Percentiles rank a stretch among this genome's conserved stretches.
Evolutionary conservation across 345 rosid species (phyloP).

Genomic region (Pseudoturritis turrita): DNA sequence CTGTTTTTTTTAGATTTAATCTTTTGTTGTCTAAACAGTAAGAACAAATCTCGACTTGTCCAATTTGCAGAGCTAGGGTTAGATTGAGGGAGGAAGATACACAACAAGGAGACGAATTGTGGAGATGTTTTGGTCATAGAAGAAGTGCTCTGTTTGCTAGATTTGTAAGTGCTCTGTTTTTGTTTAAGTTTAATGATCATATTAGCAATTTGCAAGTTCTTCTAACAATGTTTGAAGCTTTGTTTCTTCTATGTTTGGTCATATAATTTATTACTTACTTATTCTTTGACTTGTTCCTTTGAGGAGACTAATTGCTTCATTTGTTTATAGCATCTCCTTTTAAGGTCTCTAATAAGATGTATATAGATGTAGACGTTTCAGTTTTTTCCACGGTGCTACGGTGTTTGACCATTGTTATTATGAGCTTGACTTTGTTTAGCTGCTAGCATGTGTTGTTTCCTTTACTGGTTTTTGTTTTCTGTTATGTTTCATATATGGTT

Average conservation of each 20-base stretch:
- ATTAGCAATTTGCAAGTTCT: no score
- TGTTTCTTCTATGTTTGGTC: neutral
- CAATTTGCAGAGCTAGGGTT: slow-evolving; percentile 59
- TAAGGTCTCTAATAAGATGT: neutral
- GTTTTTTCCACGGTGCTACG: neutral
- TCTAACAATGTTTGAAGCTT: neutral
- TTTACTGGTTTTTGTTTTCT: neutral
- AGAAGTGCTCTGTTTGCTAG: slow-evolving; percentile 39
- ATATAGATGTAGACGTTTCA: neutral
- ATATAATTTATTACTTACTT: slow-evolving; percentile 11
- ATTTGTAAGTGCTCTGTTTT: slow-evolving; percentile 34
- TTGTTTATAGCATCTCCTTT: neutral
- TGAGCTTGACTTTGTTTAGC: neutral
- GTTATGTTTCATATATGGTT: neutral
- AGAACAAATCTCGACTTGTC: slow-evolving; percentile 66
- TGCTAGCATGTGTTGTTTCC: neutral
- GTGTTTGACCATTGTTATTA: slow-evolving; percentile 35
- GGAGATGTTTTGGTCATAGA: slow-evolving; percentile 30
- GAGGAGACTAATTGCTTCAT: neutral
- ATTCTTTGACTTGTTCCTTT: neutral
- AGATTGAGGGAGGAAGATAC: slow-evolving; percentile 29
- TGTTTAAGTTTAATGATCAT: neutral
- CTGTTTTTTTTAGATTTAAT: neutral
- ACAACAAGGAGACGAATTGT: slow-evolving; percentile 7
- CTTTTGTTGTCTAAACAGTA: neutral